Evolutionary conservation across 176 grass and related monocot species (phyloP).

Genomic region (Oryza brachyantha): DNA sequence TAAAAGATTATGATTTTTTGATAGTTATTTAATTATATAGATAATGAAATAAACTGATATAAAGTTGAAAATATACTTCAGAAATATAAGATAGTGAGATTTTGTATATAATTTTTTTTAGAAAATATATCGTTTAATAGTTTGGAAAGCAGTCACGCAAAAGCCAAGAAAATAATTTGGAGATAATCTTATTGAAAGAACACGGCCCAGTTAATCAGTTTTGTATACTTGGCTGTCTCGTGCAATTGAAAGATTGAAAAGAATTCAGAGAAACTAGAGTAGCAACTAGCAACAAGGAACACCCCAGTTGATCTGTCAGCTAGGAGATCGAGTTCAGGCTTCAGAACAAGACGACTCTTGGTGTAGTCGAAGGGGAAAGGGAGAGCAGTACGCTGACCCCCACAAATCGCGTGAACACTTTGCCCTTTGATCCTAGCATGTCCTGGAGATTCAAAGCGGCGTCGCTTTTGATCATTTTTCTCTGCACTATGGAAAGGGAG

Average conservation of each 20-base stretch:
- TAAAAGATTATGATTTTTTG: too few relatives aligned
- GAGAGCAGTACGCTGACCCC: background rate
- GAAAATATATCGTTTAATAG: too few relatives aligned
- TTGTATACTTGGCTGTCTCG: background rate
- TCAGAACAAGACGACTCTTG: constrained; percentile 10
- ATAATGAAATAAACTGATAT: too few relatives aligned
- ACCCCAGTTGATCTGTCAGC: background rate
- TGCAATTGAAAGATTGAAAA: background rate
- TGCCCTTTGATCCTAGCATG: background rate
- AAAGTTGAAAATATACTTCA: too few relatives aligned
- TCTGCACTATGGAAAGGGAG: background rate
- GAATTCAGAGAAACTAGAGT: background rate
- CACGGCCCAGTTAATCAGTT: too few relatives aligned
- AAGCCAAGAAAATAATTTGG: too few relatives aligned
- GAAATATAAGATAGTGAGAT: too few relatives aligned
- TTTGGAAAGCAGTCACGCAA: too few relatives aligned
- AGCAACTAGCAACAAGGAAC: background rate
- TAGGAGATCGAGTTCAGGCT: background rate
- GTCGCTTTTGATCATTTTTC: constrained; percentile 1
- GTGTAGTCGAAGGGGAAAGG: constrained; percentile 12
- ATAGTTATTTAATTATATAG: too few relatives aligned
- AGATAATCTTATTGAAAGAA: too few relatives aligned
- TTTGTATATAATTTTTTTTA: too few relatives aligned
- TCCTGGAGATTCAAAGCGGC: background rate
- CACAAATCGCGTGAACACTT: background rate